phyloP scores from a whole-genome alignment of 2,329 filamentous ascomycete species.

The Dactylonectria macrodidyma region DNA sequence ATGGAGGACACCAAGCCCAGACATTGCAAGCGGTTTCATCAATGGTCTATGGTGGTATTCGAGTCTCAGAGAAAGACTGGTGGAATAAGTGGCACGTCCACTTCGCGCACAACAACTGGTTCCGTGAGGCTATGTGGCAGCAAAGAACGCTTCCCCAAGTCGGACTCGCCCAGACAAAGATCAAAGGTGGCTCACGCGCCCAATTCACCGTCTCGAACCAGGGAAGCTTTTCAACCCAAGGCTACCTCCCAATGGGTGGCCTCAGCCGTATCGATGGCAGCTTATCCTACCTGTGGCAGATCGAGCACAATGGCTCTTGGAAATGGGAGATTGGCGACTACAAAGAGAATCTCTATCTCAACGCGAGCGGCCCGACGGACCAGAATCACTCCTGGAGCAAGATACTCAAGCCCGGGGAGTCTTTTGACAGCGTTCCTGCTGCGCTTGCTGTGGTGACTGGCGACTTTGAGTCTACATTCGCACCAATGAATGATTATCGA shows the following conservation, averaged over 20 bases:
- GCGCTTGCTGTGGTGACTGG: constrained; percentile 45
- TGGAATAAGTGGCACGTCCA: not conserved
- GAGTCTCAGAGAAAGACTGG: not conserved
- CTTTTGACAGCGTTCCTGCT: constrained; percentile 45
- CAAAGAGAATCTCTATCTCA: constrained; percentile 51
- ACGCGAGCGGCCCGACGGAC: constrained; percentile 45
- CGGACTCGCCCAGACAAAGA: constrained; percentile 2
- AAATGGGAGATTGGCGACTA: constrained; percentile 55
- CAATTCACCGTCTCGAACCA: constrained; percentile 46
- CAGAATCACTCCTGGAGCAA: constrained; percentile 50
- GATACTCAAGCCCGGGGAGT: constrained; percentile 40
- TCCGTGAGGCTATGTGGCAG: constrained; percentile 53
- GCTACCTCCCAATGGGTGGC: constrained; percentile 50
- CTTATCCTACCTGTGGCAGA: constrained; percentile 54
- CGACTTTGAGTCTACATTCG: constrained; percentile 44
- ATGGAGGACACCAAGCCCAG: not conserved
- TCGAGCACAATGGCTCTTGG: constrained; percentile 56
- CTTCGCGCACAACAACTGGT: constrained; percentile 47
- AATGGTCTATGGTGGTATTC: not conserved
- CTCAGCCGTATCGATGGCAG: constrained; percentile 38
- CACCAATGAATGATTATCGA: constrained; percentile 49
- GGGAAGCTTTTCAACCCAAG: constrained; percentile 49
- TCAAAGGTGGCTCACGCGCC: constrained; percentile 19
- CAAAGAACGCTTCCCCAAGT: constrained; percentile 1
- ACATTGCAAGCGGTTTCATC: constrained; percentile 2